Conservation (phyloP, 2,329 filamentous ascomycete genomes). For the Capronia americana region DNA sequence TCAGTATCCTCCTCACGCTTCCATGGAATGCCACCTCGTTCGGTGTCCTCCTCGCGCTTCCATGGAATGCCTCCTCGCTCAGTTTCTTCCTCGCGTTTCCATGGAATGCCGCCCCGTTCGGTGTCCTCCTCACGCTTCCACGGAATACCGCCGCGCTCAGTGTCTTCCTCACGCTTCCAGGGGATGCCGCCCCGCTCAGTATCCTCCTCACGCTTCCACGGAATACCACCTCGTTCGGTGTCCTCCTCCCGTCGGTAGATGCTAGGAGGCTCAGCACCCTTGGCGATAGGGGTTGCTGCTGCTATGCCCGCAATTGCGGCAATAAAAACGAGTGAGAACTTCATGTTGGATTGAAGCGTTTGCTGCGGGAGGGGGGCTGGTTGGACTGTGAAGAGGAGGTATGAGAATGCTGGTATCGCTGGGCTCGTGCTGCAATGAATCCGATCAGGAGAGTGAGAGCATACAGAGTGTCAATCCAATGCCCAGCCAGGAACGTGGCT, state of each 20-base stretch:
- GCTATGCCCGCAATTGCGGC: constrained; percentile 3
- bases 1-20: not conserved
- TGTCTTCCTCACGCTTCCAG: no score
- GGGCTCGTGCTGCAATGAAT: not conserved
- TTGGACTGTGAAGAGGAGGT: not conserved
- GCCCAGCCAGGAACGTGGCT: not conserved
- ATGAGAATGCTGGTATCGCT: not conserved
- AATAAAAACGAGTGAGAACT: constrained; percentile 9
- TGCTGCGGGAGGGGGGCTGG: not conserved
- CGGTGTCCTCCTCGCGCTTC: no score
- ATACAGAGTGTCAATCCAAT: not conserved
- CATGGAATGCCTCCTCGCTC: no score
- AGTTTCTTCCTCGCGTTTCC: no score
- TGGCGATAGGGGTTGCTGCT: constrained; percentile 7
- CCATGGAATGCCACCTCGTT: no score
- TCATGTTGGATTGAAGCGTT: not conserved
- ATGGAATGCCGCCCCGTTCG: no score
- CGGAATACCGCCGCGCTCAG: no score
- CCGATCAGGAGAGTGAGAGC: constrained; percentile 1
- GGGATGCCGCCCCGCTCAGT: not conserved
- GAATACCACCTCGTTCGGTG: not conserved
- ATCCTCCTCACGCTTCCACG: not conserved
- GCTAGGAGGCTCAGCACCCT: constrained; percentile 11
- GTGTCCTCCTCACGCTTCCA: no score
- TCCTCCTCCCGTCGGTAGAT: constrained; percentile 9